phyloP scores from a whole-genome alignment of 352 stramenopile species.

The Phytophthora citricola region DNA sequence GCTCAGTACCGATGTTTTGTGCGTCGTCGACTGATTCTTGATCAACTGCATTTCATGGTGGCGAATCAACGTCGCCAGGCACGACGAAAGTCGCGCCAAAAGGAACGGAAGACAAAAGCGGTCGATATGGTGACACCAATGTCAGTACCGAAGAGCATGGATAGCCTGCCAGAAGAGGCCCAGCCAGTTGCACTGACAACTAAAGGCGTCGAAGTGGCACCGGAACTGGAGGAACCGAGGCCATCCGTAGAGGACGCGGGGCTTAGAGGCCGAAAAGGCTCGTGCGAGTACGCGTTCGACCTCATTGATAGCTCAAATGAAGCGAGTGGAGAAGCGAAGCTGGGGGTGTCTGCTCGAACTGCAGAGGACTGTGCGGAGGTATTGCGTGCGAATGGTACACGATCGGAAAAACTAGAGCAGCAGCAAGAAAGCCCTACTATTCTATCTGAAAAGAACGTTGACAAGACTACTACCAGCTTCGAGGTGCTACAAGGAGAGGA shows the following conservation, averaged over 20 bases:
- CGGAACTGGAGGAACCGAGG: neutral
- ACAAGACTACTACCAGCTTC: neutral
- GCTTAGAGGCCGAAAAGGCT: slow-evolving; percentile 16
- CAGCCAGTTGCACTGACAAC: slow-evolving; percentile 10
- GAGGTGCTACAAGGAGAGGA: slow-evolving; percentile 7
- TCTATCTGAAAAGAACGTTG: slow-evolving; percentile 7
- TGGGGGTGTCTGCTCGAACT: neutral
- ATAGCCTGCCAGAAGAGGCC: slow-evolving; percentile 3
- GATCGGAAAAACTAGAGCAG: slow-evolving; percentile 2
- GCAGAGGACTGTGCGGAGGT: slow-evolving; percentile 1
- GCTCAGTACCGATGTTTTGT: slow-evolving; percentile 48
- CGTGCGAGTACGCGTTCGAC: slow-evolving; percentile 24
- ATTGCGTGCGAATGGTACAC: neutral
- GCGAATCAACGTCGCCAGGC: slow-evolving; percentile 39
- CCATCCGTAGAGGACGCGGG: neutral
- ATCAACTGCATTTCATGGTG: slow-evolving; percentile 52
- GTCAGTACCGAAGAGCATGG: neutral
- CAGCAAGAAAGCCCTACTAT: neutral
- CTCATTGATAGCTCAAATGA: slow-evolving; percentile 21
- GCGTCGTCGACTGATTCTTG: slow-evolving; percentile 36
- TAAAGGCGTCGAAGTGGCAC: slow-evolving; percentile 1
- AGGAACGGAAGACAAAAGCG: slow-evolving; percentile 14
- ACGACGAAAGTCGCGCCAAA: slow-evolving; percentile 30
- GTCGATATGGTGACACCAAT: slow-evolving; percentile 2
- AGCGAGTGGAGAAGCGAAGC: slow-evolving; percentile 7